Base-by-base conservation (phyloP, 75 land plant species). In the Pinus albicaulis region DNA sequence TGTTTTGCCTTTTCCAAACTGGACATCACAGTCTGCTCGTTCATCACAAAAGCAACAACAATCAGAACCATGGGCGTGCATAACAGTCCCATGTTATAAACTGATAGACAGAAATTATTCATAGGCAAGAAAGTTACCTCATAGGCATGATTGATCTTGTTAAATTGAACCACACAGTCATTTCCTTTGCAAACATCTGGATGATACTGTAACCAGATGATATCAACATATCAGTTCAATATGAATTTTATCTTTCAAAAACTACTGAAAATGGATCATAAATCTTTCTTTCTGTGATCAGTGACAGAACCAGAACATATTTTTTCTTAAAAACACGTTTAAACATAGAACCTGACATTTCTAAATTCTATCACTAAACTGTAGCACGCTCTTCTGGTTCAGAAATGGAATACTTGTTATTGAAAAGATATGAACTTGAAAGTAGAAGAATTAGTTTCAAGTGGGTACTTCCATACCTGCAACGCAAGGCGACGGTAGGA, bases 161-260 rank as follows among this genome's bases (percentile, higher is more conserved):
- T 79, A 81, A 94, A 89, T 57, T 84, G 86, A 2, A 83, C 76
- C 8, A 80, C 74, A 75, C 98, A 90, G 77, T 88, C 80, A 64
- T 76, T 81, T 59, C 89, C 98, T 76, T 81, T 85, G 76, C 92
- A 92, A 0, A 94, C 94, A 75, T 94, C 94, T 11, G 92, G 97
- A 84, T 94, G 97, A 82, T 86, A 92, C 92, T 93, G 91, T n/a
- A 80, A 77, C 59, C 34, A 52, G 15, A 66, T 44, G 10, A 44
- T 44, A 44, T 44, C 48, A 44, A 44, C 48, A 44, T 44, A 44
- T 44, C 8, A 44, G 48, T 44, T 7, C 48, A 7, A 7, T 7
- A 44, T 44, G 48, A 44, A 6, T 44, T 44, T 44, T 44, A 44
- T 44, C 48, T 44, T 7, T 1, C 0, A 44, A 44, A 44, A 44